Evolutionary conservation across 352 stramenopile species (phyloP), one percentile per base, ranked within the genome.

Genomic region (Pythium plurisporium): DNA sequence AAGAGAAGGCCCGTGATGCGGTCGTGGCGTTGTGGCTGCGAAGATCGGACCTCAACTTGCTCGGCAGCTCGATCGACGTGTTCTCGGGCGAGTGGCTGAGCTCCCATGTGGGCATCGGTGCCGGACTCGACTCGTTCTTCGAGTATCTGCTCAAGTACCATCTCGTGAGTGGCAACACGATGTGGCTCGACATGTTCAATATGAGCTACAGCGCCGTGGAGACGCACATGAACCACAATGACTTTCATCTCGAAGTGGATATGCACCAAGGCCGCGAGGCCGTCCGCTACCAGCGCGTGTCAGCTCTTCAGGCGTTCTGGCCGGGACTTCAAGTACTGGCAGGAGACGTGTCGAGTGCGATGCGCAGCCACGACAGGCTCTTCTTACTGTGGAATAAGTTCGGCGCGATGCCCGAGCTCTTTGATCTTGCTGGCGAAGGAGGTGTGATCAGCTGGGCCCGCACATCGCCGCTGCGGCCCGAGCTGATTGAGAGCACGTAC

Each of bases 121-220:
- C 87, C 0, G 98, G 98, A 22, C 82, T 97, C 1, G 96, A 99
- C 72, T 98, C 90, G 42, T 99, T 97, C 67, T 98, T 98, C 59
- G 97, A 99, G 73, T 99, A 99, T 68, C 63, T 98, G 31, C 65
- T 98, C n/a, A 99, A 99, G 69, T 95, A 96, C 59, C 90, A 98
- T 63, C 73, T 98, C 31, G 69, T 99, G n/a, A 98, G 97, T 66
- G 90, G 90, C 20, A 90, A 98, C 52, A 61, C 85, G 17, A 61
- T 81, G 73, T 87, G 96, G 86, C 76, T 98, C 69, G 77, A 79
- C 11, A 98, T 98, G 91, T 98, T 95, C 67, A 88, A 89, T 49
- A 64, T 65, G 30, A 93, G 80, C 49, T 95, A 95, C 52, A 64
- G 62, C 19, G 82, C 81, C 2, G 82, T 95, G 0, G 80, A 96